Base-by-base conservation (phyloP, 2,329 filamentous ascomycete species). In the Neurospora sp. region DNA sequence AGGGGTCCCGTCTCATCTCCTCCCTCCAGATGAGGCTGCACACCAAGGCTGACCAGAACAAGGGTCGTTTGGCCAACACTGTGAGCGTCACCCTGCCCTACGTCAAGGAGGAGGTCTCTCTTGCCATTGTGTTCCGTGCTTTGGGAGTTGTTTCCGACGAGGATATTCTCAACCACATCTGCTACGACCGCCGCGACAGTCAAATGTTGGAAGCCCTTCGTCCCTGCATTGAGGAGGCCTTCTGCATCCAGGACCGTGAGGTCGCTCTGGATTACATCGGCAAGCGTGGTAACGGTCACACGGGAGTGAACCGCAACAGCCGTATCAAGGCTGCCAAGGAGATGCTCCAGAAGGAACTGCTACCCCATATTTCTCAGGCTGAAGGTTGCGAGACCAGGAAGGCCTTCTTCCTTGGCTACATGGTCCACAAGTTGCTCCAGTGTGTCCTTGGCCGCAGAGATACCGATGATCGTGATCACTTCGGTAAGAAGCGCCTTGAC, bases 161-260 rank as follows among this genome's bases (percentile, higher is more conserved):
- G 79, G 96, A 99, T 78, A 99, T 99, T 73, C 85, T 99, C 66
- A 97, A 97, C 78, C 94, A 97, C 78, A 97, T 99, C 75, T 97
- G 94, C 81, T 97, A 97, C 80, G 94, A 98, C 78, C 89, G 93
- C 73, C 96, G 91, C 76, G 96, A 99, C 79, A 97, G 91, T 36
- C 92, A 96, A 77, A 97, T 99, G 94, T 84, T 99, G 70, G 96
- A 99, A 83, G 96, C 97, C 88, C 83, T 99, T 76, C 95, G 97
- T 75, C 95, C 96, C 3, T 98, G 94, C 83, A 94, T 99, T 70
- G 96, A 98, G 79, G 96, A 99, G 80, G 93, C 94, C 11, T 97
- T 97, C 76, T 92, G 94, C 72, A 96, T 99, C 71, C 96, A 99
- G 78, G 95, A 98, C 78, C 89, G 93, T 72, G 95, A 98, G 77